Percentiles rank a stretch among this genome's conserved stretches.
phyloP scores from a whole-genome alignment of 129 eudicot genomes.

The Chrysanthemum makinoi region DNA sequence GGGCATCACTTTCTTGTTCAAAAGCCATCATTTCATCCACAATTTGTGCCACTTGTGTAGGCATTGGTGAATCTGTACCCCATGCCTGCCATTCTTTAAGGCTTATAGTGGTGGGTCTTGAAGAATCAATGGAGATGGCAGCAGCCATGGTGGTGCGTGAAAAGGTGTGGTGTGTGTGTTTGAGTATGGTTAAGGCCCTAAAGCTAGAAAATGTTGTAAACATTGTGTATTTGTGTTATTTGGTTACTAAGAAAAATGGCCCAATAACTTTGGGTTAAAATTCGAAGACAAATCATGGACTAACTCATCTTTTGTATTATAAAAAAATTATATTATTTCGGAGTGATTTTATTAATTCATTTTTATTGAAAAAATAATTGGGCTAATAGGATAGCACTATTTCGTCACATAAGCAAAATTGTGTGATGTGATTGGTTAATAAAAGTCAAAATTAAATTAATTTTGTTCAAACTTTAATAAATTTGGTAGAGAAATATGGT shows the following conservation, averaged over 20 bases:
- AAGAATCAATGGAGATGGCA: slow-evolving; percentile 7
- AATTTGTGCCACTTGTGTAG: slow-evolving; percentile 59
- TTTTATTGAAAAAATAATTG: too few relatives aligned
- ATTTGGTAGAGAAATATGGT: too few relatives aligned
- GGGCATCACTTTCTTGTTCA: slow-evolving; percentile 50
- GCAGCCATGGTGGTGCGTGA: slow-evolving; percentile 16
- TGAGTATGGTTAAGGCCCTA: slow-evolving; percentile 24
- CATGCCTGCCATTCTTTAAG: slow-evolving; percentile 86
- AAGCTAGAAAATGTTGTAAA: slow-evolving; percentile 9
- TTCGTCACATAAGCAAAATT: too few relatives aligned
- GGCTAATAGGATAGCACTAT: too few relatives aligned
- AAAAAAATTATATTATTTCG: too few relatives aligned
- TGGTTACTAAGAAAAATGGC: neutral
- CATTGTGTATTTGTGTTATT: slow-evolving; percentile 19
- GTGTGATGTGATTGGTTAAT: too few relatives aligned
- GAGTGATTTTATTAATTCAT: too few relatives aligned
- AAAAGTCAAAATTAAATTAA: too few relatives aligned
- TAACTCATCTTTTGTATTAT: too few relatives aligned
- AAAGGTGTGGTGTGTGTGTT: slow-evolving; percentile 18
- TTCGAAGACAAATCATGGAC: too few relatives aligned
- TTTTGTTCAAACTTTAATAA: too few relatives aligned
- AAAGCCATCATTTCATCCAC: slow-evolving; percentile 60
- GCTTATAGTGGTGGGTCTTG: slow-evolving; percentile 35
- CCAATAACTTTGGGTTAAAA: slow-evolving; percentile 10
- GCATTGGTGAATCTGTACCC: slow-evolving; percentile 80